A percentile compares a stretch with the other conserved stretches of the same genome.
phyloP scores from a whole-genome alignment of 2,329 filamentous ascomycete genomes.

The Pseudogymnoascus sp. region DNA sequence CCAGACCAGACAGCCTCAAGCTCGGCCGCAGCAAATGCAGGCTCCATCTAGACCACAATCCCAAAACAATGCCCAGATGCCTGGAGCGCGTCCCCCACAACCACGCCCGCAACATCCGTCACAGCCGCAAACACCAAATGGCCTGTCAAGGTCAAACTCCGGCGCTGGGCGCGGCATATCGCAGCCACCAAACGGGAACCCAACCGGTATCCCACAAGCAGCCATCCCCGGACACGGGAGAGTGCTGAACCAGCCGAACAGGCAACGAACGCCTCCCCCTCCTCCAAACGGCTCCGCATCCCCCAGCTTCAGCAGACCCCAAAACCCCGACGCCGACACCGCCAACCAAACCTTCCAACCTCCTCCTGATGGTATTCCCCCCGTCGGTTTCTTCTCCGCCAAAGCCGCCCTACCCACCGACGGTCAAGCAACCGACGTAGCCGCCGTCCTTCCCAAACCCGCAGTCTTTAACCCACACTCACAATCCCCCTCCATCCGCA shows the following conservation, averaged over 20 bases:
- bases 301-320: constrained; percentile 16
- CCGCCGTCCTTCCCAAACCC: constrained; percentile 34
- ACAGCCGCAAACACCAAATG: constrained; percentile 28
- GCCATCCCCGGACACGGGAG: constrained; percentile 17
- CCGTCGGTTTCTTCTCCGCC: constrained; percentile 60
- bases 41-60: constrained; percentile 24
- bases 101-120: constrained; percentile 11
- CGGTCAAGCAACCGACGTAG: constrained; percentile 16
- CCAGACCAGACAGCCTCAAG: constrained; percentile 26
- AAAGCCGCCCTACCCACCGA: constrained; percentile 51
- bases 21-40: constrained; percentile 22
- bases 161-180: constrained; percentile 15
- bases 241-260: constrained; percentile 27
- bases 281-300: constrained; percentile 23
- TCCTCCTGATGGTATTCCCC: constrained; percentile 20
- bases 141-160: constrained; percentile 22
- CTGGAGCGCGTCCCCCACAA: neutral
- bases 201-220: constrained; percentile 2
- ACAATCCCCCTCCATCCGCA: constrained; percentile 78
- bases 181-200: constrained; percentile 9
- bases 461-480: constrained; percentile 61
- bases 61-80: constrained; percentile 12
- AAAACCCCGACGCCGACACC: constrained; percentile 8
- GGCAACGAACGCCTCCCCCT: constrained; percentile 15
- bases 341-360: constrained; percentile 16